phyloP scores from a whole-genome alignment of 1,284 basidiomycete genomes.

The Ganoderma resinaceum region DNA sequence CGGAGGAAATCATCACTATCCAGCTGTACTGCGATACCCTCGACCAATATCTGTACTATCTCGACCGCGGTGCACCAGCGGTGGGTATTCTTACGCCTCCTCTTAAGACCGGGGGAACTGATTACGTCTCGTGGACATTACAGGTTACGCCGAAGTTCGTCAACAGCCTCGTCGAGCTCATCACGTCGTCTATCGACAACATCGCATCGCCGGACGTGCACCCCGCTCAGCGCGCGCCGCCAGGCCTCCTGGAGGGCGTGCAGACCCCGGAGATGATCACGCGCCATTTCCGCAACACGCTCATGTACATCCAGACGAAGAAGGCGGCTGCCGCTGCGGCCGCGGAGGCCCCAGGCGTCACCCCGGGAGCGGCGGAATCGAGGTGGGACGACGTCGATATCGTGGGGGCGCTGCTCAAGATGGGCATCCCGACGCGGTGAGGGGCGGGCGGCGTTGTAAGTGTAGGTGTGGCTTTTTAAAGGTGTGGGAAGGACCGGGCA shows the following conservation, averaged over 20 bases:
- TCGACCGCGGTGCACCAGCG: conserved; percentile 89
- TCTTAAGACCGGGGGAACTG: neutral
- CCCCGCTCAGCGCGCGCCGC: conserved; percentile 79
- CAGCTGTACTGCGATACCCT: conserved; percentile 95
- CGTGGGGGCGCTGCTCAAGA: conserved; percentile 85
- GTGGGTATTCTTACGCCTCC: conserved; percentile 53
- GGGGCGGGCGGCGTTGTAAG: neutral
- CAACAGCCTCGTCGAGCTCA: conserved; percentile 92
- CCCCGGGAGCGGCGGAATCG: conserved; percentile 49
- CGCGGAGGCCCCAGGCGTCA: conserved; percentile 38
- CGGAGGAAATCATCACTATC: conserved; percentile 93
- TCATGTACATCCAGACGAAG: conserved; percentile 81
- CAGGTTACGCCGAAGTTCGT: conserved; percentile 93
- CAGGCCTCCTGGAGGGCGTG: conserved; percentile 88
- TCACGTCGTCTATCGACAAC: conserved; percentile 89
- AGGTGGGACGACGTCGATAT: conserved; percentile 89
- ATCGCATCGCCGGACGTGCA: conserved; percentile 87
- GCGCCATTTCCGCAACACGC: conserved; percentile 91
- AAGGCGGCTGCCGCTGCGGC: conserved; percentile 55
- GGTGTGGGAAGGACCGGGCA: neutral
- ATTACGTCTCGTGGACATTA: neutral
- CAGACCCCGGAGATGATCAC: conserved; percentile 92
- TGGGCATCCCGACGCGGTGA: conserved; percentile 61
- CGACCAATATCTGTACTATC: conserved; percentile 93
- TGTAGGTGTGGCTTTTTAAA: neutral